Evolutionary conservation across 2,329 filamentous ascomycete genomes (phyloP), one percentile per base, ranked within the genome.

Genomic region (Penicillium sp.): DNA sequence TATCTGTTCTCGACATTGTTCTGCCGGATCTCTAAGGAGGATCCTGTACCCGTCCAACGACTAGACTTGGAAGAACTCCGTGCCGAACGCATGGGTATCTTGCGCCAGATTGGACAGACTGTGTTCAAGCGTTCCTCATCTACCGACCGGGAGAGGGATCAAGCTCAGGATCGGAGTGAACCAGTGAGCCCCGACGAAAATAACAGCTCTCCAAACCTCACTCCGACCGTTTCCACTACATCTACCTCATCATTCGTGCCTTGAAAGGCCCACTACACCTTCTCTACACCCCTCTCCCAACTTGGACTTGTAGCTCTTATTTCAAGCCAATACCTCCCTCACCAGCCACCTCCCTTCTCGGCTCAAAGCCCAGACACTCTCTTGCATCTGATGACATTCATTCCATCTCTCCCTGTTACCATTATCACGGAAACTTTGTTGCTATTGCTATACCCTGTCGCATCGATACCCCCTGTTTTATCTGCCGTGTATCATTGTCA

Each of bases 1-100:
- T 98, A 96, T 72, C 83, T 97, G 44, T 97, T 97, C 77, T 96
- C 95, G 2, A 96, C 92, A 11, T 81, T 99, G 16, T 96, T 98
- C 75, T 96, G 93, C 79, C 88, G 88, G 69, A 90, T 98, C 77
- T 87, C 87, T 65, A 89, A 86, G 63, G 79, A 84, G 59, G 78
- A 82, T 6, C 75, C 79, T 23, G 66, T 81, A 26, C 72, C 80
- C 33, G 75, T 80, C 26, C 71, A 72, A 42, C 71, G 69, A 39
- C 56, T 75, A 14, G 70, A 74, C 53, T 51, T 74, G 33, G 75
- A 78, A 27, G 75, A 76, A 46, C 69, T 75, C 11, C 72, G 72
- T 27, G 72, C 71, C 4, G 76, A 78, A 55, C 74, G 75, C 37
- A 66, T 70, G 66, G 77, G 74, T 16, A 76, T 77, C 54, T 67